These are phyloP conservation scores for Pseudodiploospora longispora DNA, from an alignment of 2,329 filamentous ascomycete genomes.

Conservation along the genomic window DNA sequence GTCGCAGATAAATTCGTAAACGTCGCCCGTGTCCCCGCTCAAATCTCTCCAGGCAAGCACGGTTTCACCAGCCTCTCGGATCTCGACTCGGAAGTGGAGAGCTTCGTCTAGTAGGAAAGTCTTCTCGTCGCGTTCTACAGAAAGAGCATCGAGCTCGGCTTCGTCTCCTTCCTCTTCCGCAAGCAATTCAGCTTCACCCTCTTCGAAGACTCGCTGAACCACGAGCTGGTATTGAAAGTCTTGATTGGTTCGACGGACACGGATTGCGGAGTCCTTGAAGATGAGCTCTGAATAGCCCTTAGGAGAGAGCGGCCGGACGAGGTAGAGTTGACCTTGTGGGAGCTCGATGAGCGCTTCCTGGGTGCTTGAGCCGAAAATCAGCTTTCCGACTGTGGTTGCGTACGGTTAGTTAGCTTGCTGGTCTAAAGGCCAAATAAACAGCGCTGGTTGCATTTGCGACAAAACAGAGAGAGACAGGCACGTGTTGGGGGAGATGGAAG, in stretches of 20 bases:
- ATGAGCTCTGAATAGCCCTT: conserved; percentile 99
- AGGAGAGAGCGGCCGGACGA: conserved; percentile 87
- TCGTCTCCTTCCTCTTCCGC: conserved; percentile 86
- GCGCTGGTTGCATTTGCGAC: not conserved
- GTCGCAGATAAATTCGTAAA: conserved; percentile 98
- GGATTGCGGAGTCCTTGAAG: conserved; percentile 92
- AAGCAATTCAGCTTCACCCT: conserved; percentile 87
- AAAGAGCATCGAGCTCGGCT: conserved; percentile 64
- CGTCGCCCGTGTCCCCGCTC: conserved; percentile 84
- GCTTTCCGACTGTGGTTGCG: conserved; percentile 64
- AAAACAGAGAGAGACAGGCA: not conserved
- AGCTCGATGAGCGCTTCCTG: conserved; percentile 94
- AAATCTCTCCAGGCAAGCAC: conserved; percentile 92
- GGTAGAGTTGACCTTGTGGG: conserved; percentile 90
- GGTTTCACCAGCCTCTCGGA: conserved; percentile 70
- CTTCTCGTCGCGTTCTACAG: conserved; percentile 87
- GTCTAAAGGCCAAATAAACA: too few relatives aligned
- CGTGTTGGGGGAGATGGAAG: not conserved
- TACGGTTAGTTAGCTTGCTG: too few relatives aligned
- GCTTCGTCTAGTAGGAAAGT: conserved; percentile 91
- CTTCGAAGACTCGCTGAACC: conserved; percentile 91
- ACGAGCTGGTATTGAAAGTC: conserved; percentile 98
- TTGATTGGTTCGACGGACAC: conserved; percentile 85
- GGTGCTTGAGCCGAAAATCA: conserved; percentile 78
- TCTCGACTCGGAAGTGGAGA: conserved; percentile 78